Evolutionary conservation across 805 yeast genomes (phyloP).

Genomic region (Wickerhamiella spandovensis): DNA sequence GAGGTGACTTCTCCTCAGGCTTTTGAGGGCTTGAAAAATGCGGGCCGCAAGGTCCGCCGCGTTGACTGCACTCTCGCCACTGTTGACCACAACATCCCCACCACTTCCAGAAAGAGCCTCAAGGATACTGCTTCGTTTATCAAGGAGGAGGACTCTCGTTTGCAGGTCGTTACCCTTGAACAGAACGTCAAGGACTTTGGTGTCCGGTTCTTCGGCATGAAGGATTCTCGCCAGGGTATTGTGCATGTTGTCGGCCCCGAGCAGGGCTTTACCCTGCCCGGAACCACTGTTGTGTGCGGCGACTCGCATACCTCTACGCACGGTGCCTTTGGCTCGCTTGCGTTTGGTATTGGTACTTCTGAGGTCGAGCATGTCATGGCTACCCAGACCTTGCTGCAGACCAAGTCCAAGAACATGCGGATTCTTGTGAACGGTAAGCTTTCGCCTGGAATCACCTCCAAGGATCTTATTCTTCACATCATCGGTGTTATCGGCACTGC

Average conservation of each 20-base stretch:
- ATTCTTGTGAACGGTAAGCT: constrained; percentile 74
- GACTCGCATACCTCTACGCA: constrained; percentile 98
- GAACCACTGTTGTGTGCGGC: constrained; percentile 98
- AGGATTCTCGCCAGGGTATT: constrained; percentile 90
- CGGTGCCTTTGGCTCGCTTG: constrained; percentile 95
- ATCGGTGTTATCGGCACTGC: constrained; percentile 97
- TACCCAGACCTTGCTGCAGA: constrained; percentile 84
- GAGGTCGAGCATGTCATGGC: constrained; percentile 98
- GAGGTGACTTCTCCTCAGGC: constrained; percentile 99
- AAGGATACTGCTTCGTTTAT: constrained; percentile 67
- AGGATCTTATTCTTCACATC: constrained; percentile 86
- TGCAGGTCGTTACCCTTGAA: constrained; percentile 87
- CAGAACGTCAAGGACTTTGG: constrained; percentile 83
- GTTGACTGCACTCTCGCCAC: constrained; percentile 86
- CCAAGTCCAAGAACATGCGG: constrained; percentile 93
- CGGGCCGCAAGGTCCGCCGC: constrained; percentile 83
- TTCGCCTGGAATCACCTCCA: constrained; percentile 82
- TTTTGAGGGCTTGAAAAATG: constrained; percentile 83
- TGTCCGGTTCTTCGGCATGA: constrained; percentile 88
- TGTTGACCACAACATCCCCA: constrained; percentile 95
- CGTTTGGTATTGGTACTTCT: constrained; percentile 98
- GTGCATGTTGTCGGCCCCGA: constrained; percentile 99
- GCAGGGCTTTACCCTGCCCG: constrained; percentile 96
- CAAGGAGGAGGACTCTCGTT: constrained; percentile 77
- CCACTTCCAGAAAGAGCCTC: constrained; percentile 69